These are phyloP conservation scores for Rhinocladiella mackenziei DNA, from an alignment of 2,329 filamentous ascomycete genomes.

Conservation along the genomic window DNA sequence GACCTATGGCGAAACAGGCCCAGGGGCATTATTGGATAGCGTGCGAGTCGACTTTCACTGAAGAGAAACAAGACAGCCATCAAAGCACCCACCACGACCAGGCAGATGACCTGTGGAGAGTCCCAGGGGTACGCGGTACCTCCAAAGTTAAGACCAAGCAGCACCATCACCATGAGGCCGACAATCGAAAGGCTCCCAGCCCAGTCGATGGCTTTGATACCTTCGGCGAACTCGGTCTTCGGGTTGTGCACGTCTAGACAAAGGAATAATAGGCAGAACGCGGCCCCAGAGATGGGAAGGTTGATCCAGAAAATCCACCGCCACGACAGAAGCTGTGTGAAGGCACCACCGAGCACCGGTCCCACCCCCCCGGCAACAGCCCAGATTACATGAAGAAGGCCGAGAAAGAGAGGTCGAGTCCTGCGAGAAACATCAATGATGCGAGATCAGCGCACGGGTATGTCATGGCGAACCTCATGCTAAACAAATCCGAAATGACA, in stretches of 20 bases:
- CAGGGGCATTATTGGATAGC: slow-evolving; percentile 73
- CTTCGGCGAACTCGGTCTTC: slow-evolving; percentile 43
- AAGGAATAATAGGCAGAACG: slow-evolving; percentile 49
- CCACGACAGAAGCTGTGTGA: slow-evolving; percentile 46
- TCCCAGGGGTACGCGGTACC: slow-evolving; percentile 71
- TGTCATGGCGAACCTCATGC: no score
- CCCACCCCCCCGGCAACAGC: slow-evolving; percentile 52
- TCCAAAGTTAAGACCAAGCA: slow-evolving; percentile 81
- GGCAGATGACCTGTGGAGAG: slow-evolving; percentile 69
- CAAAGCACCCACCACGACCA: slow-evolving; percentile 69
- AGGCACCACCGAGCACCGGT: slow-evolving; percentile 52
- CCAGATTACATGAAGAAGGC: slow-evolving; percentile 52
- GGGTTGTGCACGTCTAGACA: slow-evolving; percentile 56
- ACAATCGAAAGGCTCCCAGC: slow-evolving; percentile 61
- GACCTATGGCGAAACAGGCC: slow-evolving; percentile 65
- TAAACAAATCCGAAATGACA: slow-evolving; percentile 55
- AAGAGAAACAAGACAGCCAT: slow-evolving; percentile 63
- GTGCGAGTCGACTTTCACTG: slow-evolving; percentile 68
- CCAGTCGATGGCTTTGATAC: slow-evolving; percentile 49
- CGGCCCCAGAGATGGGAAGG: slow-evolving; percentile 47
- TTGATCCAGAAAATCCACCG: slow-evolving; percentile 57
- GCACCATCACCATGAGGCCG: slow-evolving; percentile 76
- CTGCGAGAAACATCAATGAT: no score
- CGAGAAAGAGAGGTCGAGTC: slow-evolving; percentile 48
- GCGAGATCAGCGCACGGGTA: no score